A percentile compares a stretch with the other conserved stretches of the same genome.
Evolutionary conservation across 495 filamentous ascomycete genomes (phyloP).

Genomic region (Glutinoglossum americanum): DNA sequence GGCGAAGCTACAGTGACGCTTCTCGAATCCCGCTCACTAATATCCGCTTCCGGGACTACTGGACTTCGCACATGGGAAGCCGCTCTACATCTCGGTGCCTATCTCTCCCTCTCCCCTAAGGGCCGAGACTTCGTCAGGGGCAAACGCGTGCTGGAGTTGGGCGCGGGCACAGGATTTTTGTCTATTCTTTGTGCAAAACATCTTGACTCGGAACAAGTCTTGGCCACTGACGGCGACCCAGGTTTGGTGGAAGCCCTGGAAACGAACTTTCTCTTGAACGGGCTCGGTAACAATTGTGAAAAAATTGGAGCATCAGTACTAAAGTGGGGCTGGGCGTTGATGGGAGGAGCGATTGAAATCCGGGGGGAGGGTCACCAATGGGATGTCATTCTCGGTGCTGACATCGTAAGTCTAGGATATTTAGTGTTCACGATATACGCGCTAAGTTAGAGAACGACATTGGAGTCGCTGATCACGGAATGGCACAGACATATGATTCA

Average conservation of each 20-base stretch:
- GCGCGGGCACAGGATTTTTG: constrained; percentile 72
- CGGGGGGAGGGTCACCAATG: constrained; percentile 10
- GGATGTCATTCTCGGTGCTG: constrained; percentile 21
- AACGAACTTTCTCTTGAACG: constrained; percentile 46
- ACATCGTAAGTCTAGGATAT: constrained; percentile 17
- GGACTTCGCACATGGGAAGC: constrained; percentile 90
- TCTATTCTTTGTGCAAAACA: constrained; percentile 61
- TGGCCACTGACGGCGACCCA: constrained; percentile 65
- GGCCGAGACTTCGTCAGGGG: constrained; percentile 25
- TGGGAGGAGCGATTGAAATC: constrained; percentile 9
- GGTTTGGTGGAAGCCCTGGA: constrained; percentile 46
- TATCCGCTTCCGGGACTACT: constrained; percentile 59
- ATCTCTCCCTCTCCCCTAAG: constrained; percentile 25
- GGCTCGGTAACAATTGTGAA: constrained; percentile 22
- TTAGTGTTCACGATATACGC: not conserved
- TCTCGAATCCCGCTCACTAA: constrained; percentile 49
- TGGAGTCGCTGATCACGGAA: not conserved
- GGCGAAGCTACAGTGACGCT: constrained; percentile 24
- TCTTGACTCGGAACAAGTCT: constrained; percentile 37
- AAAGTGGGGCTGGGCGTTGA: constrained; percentile 35
- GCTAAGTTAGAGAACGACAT: no score
- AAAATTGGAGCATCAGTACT: constrained; percentile 26
- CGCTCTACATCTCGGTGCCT: constrained; percentile 62
- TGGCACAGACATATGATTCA: constrained; percentile 41
- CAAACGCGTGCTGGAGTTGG: constrained; percentile 62